Evolutionary conservation across 2,329 filamentous ascomycete species (phyloP), one percentile per base, ranked within the genome.

Genomic region (Penicillium frequentans): DNA sequence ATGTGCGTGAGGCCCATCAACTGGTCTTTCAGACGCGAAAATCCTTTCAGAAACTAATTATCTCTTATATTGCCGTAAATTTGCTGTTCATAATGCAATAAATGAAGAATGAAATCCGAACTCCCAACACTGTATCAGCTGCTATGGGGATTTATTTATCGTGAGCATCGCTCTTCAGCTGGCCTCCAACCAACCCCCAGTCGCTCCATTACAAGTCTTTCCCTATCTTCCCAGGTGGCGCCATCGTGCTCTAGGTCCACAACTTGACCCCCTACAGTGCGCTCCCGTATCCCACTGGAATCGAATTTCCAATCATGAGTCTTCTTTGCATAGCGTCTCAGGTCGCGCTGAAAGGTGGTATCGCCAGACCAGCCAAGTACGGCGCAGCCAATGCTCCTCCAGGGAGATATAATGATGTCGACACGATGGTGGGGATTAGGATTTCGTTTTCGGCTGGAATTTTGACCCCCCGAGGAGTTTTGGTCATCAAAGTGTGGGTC

Each of bases 361-460:
- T 87, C 93, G 1, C 92, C 90, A 16, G 85, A 89, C 95, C 93
- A 98, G 1, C 92, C 93, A 19, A 93, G 77, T 4, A 98, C 82
- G 0, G 93, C 93, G 65, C 92, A 97, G 0, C 95, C 93, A 0
- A 90, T 86, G 0, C 91, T 96, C 55, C 87, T 88, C 90, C 93
- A 97, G 0, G 93, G 91, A 23, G 86, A 87, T 59, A 98, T 81
- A 63, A 98, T 93, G 56, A 98, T 96, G 70, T 98, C 93, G 1
- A 98, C 93, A 46, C 93, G 83, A 21, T 92, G 85, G 70, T 96
- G 93, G 1, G 84, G 82, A 64, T 91, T 91, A 0, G 86, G 82
- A 58, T 92, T 93, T 67, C 83, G 63, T 56, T 61, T 64, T n/a
- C 27, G 33, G n/a, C 52, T 33, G 42, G 16, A 24, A 11, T 14